Evolutionary conservation across 2,329 filamentous ascomycete species (phyloP).

Genomic region (Aspergillus sp.): DNA sequence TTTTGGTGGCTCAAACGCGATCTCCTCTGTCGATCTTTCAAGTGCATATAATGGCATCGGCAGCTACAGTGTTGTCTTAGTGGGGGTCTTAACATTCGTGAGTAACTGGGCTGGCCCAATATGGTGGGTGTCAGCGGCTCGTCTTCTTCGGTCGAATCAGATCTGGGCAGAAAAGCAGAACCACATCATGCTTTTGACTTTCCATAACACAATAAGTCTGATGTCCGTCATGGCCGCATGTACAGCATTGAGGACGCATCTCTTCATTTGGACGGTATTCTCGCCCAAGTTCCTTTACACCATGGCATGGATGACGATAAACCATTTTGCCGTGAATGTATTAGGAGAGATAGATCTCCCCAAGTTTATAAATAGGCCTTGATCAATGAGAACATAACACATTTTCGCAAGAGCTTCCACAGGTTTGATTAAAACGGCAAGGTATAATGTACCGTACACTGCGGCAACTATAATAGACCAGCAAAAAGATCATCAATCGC

Average conservation of each 20-base stretch:
- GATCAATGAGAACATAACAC: no score
- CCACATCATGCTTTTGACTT: slow-evolving; percentile 61
- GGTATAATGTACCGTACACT: background rate
- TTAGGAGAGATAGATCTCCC: slow-evolving; percentile 42
- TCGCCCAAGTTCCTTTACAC: slow-evolving; percentile 93
- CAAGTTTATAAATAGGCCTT: no score
- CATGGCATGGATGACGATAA: slow-evolving; percentile 79
- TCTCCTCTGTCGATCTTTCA: slow-evolving; percentile 90
- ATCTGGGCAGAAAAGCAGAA: slow-evolving; percentile 29
- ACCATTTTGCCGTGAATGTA: slow-evolving; percentile 72
- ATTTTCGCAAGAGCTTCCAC: no score
- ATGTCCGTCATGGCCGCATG: slow-evolving; percentile 84
- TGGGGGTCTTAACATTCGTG: slow-evolving; percentile 78
- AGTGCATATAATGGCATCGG: slow-evolving; percentile 91
- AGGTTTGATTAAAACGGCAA: no score
- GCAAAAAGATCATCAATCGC: slow-evolving; percentile 71
- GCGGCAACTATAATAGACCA: slow-evolving; percentile 44
- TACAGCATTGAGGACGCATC: slow-evolving; percentile 73
- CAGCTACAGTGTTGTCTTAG: slow-evolving; percentile 72
- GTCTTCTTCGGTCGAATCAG: slow-evolving; percentile 19
- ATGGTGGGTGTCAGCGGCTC: slow-evolving; percentile 71
- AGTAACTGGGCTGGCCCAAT: slow-evolving; percentile 89
- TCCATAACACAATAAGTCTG: slow-evolving; percentile 63
- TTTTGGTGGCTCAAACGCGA: slow-evolving; percentile 85
- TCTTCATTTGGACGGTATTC: slow-evolving; percentile 99